Evolutionary conservation across 345 rosid genomes (phyloP).

Genomic region (Dipteronia dyeriana): DNA sequence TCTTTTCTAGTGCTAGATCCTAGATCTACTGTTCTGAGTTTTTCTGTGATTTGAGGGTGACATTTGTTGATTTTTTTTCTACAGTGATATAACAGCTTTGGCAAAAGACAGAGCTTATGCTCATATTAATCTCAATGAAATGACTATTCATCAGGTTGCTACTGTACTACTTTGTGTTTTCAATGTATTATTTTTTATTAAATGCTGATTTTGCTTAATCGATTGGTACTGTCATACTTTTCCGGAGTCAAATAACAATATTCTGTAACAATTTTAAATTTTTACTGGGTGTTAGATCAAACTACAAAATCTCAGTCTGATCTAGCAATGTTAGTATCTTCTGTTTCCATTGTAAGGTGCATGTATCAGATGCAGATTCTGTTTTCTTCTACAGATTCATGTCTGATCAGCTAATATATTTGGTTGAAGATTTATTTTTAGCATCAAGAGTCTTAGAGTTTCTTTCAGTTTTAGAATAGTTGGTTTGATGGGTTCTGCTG

Average conservation of each 20-base stretch:
- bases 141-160: constrained; percentile 54
- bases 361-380: neutral
- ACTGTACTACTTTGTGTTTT: neutral
- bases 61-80: constrained; percentile 9
- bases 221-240: neutral
- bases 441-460: neutral
- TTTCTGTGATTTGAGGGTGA: constrained; percentile 6
- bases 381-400: neutral
- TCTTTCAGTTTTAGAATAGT: too few species aligned
- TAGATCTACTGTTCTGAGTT: neutral
- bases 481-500: too few species aligned
- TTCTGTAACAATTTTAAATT: neutral
- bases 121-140: constrained; percentile 53
- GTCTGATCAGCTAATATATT: neutral
- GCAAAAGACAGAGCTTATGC: constrained; percentile 67
- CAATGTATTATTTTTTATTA: neutral
- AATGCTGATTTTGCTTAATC: neutral
- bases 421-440: neutral
- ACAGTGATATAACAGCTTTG: constrained; percentile 75
- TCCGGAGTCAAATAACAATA: neutral
- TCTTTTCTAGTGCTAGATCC: neutral
- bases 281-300: neutral
- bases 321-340: neutral
- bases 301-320: neutral
- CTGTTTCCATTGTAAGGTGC: neutral